These are phyloP conservation scores for Tylopilus intermedius DNA, from an alignment of 768 basidiomycete species.

Conservation along the genomic window DNA sequence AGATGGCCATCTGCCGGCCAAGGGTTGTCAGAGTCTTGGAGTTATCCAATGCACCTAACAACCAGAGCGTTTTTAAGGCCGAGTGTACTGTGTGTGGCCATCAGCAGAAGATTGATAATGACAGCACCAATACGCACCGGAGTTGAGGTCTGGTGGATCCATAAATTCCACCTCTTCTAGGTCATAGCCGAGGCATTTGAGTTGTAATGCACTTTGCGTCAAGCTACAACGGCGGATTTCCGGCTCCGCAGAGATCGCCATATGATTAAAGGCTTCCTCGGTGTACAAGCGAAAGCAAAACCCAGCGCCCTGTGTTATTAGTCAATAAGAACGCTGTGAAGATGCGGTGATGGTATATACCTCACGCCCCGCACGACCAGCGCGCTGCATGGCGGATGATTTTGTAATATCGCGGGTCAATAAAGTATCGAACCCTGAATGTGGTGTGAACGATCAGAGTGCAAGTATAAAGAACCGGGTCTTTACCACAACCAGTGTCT, in stretches of 20 bases:
- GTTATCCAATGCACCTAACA: conserved; percentile 74
- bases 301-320: conserved; percentile 61
- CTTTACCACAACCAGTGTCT: conserved; percentile 60
- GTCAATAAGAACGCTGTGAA: conserved; percentile 2
- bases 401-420: conserved; percentile 79
- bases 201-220: conserved; percentile 75
- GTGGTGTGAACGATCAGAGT: background rate
- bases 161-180: conserved; percentile 81
- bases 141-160: conserved; percentile 75
- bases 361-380: conserved; percentile 95
- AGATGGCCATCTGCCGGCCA: conserved; percentile 82
- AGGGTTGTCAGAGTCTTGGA: conserved; percentile 60
- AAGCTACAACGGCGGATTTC: conserved; percentile 89
- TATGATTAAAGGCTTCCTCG: conserved; percentile 63
- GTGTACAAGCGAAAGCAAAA: conserved; percentile 92
- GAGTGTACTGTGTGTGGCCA: conserved; percentile 41
- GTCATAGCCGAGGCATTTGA: conserved; percentile 80
- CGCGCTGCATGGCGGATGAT: conserved; percentile 88
- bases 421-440: conserved; percentile 80
- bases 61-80: conserved; percentile 67
- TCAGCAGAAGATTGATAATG: background rate
- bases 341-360: conserved; percentile 30
- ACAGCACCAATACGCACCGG: conserved; percentile 49
- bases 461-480: background rate
- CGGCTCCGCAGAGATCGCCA: conserved; percentile 69